phyloP scores from a whole-genome alignment of 768 basidiomycete genomes.

The Podaxis pistillaris region DNA sequence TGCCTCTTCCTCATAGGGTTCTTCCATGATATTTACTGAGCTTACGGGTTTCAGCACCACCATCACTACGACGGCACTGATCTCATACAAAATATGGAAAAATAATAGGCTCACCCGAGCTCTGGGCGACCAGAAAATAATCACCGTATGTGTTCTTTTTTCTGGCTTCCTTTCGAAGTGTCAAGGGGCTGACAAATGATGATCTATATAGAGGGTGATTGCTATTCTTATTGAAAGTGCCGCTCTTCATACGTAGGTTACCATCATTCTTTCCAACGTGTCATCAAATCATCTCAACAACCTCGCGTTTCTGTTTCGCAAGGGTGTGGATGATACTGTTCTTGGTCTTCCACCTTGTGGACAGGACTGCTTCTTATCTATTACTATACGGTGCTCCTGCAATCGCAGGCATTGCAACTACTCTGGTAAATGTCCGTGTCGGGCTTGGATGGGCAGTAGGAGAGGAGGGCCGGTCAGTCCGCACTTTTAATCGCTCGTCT shows the following conservation, averaged over 20 bases:
- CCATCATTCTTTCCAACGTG: background rate
- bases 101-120: background rate
- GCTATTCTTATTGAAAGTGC: conserved; percentile 7
- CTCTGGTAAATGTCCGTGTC: conserved; percentile 5
- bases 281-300: background rate
- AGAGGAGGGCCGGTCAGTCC: conserved; percentile 1
- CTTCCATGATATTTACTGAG: too few species aligned
- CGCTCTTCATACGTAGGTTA: conserved; percentile 2
- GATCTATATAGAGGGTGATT: background rate
- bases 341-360: background rate
- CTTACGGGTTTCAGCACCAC: background rate
- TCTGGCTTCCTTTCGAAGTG: background rate
- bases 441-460: conserved; percentile 11
- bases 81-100: conserved; percentile 2
- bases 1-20: background rate
- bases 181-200: background rate
- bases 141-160: background rate
- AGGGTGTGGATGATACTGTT: conserved; percentile 3
- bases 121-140: background rate
- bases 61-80: background rate
- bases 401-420: background rate
- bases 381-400: background rate
- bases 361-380: background rate
- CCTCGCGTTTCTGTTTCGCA: background rate
- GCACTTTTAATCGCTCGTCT: background rate